Evolutionary conservation across 345 rosid genomes (phyloP), one percentile per base, ranked within the genome.

Genomic region (Ceriops decandra): DNA sequence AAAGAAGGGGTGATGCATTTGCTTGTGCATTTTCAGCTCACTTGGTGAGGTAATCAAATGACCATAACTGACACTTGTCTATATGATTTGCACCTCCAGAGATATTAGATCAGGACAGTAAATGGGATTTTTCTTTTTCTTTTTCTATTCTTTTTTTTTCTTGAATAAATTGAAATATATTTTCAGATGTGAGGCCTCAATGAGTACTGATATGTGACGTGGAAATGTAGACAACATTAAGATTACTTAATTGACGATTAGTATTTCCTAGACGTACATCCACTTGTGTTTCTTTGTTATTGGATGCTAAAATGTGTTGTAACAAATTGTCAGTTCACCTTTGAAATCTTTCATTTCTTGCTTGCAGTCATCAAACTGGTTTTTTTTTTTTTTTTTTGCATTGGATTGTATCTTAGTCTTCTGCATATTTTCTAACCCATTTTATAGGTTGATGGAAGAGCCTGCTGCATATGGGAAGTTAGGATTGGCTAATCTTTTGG

Each of bases 11-110:
- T 47, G 98, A 95, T 75, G 99, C 99, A 72, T 95, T 95, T 80
- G 98, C 98, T 69, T 88, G 91, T 83, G 99, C 98, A 52, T 95
- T 95, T 83, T 91, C 99, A 74, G 99, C 99, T 76, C 99, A 95
- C 82, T 82, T 95, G 85, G 96, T 97, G 52, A 87, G 99, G 99
- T 95, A 78, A 67, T 52, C 64, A 22, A 22, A 38, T 26, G 53
- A 17, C 56, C 32, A 46, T 49, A 5, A 26, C n/a, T 13, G 19
- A 51, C 11, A 7, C 20, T 57, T 72, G 64, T 17, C 28, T 21
- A 15, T 15, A 42, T 17, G 15, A 42, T 42, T 42, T 42, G 1
- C 17, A 13, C 49, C 5, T 56, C 28, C 10, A 7, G 59, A 24
- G 28, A 24, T 56, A 16, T 56, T 56, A 56, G 24, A 24, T 56